A percentile compares a stretch with the other conserved stretches of the same genome.
Conservation (phyloP, 352 stramenopile genomes). For the Phytophthora megakarya region DNA sequence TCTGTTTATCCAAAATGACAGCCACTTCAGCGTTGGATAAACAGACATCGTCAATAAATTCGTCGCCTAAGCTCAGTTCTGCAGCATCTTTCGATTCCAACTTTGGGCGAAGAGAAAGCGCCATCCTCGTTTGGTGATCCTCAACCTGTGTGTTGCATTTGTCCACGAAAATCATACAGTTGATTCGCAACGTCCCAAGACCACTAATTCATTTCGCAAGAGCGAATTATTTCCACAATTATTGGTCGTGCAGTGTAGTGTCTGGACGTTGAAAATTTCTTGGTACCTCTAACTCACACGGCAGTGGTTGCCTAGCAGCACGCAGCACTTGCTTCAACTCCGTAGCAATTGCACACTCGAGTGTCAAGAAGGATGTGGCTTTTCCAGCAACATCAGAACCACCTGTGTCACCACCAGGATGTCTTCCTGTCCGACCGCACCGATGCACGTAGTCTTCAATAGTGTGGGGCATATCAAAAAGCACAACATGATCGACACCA, state of each 20-base stretch:
- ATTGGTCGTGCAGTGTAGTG: background rate
- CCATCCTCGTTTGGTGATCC: slow-evolving; percentile 33
- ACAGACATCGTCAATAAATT: slow-evolving; percentile 82
- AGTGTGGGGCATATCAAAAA: slow-evolving; percentile 91
- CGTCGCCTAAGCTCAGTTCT: slow-evolving; percentile 80
- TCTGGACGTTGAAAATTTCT: slow-evolving; percentile 39
- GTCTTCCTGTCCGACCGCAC: slow-evolving; percentile 73
- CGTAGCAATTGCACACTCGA: slow-evolving; percentile 54
- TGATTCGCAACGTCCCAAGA: slow-evolving; percentile 18
- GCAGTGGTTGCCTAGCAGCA: slow-evolving; percentile 52
- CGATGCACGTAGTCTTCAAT: slow-evolving; percentile 94
- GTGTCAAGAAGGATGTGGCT: slow-evolving; percentile 61
- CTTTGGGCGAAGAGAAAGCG: slow-evolving; percentile 66
- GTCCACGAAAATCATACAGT: slow-evolving; percentile 4
- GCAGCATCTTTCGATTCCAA: slow-evolving; percentile 84
- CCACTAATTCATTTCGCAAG: background rate
- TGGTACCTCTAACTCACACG: slow-evolving; percentile 49
- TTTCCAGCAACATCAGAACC: slow-evolving; percentile 37
- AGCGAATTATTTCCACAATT: background rate
- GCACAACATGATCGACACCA: slow-evolving; percentile 82
- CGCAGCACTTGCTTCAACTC: slow-evolving; percentile 56
- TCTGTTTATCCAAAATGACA: slow-evolving; percentile 88
- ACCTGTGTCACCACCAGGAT: slow-evolving; percentile 25
- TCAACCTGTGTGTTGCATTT: background rate
- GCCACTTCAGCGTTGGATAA: slow-evolving; percentile 86